Conservation (phyloP, 805 yeast species). For the Brettanomyces naardenensis region DNA sequence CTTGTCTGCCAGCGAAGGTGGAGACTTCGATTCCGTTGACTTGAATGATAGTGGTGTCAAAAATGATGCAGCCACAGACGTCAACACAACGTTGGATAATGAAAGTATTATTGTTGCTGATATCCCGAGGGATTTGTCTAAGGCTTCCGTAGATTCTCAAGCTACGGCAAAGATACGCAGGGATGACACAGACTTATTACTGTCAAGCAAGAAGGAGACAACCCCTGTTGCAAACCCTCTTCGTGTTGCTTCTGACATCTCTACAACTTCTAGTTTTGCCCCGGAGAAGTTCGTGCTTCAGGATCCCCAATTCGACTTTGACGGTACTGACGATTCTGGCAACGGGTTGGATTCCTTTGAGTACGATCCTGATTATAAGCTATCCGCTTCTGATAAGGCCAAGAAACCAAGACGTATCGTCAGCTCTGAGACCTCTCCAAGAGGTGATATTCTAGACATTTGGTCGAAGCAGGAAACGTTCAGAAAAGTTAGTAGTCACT, state of each 20-base stretch:
- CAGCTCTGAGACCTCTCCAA: constrained; percentile 21
- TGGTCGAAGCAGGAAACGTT: constrained; percentile 27
- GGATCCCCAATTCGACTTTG: constrained; percentile 18
- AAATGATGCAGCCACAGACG: neutral
- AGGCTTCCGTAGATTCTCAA: neutral
- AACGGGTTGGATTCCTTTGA: neutral
- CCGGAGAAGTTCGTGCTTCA: constrained; percentile 19
- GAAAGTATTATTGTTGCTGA: neutral
- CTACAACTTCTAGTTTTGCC: constrained; percentile 15
- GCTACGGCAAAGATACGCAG: neutral
- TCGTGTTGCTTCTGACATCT: constrained; percentile 4
- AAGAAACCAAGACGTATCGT: constrained; percentile 7
- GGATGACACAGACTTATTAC: neutral
- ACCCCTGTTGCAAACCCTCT: neutral
- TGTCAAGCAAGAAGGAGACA: neutral
- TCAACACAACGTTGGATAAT: neutral
- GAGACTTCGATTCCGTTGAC: constrained; percentile 6
- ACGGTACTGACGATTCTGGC: neutral
- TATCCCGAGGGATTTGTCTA: neutral
- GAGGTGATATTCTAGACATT: constrained; percentile 22
- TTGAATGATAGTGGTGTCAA: constrained; percentile 1
- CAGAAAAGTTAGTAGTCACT: constrained; percentile 10
- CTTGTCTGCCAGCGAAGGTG: constrained; percentile 26
- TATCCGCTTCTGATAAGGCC: neutral
- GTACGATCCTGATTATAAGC: neutral